Evolutionary conservation across 192 early-diverging fungal genomes (phyloP), one percentile per base, ranked within the genome.

Genomic region (Coemansia sp.): DNA sequence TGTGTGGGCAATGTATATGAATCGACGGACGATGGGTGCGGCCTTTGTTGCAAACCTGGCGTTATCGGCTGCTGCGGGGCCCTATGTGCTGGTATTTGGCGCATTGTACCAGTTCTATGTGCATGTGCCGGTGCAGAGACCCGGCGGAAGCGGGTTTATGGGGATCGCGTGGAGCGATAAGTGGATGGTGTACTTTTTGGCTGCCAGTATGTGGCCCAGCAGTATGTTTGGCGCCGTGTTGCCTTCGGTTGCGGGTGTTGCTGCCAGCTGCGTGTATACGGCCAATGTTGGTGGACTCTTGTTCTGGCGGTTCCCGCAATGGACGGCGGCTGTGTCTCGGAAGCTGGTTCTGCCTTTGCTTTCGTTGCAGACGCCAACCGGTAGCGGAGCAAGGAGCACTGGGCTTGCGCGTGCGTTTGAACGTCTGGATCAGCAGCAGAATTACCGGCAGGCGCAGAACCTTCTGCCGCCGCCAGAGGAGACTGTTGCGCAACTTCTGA

Each of bases 281-380:
- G 68, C 68, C 0, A 54, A 70, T 19, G 32, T 71, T 45, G 69
- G 56, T 1, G 69, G 69, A 22, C 63, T 71, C 7, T 16, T n/a
- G 69, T 22, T 39, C 46, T 71, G 69, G 69, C 69, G 69, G 5
- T 42, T 71, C 46, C 69, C 69, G 41, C 41, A 11, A 54, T 65
- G 63, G 63, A 12, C n/a, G 4, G 19, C 39, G 8, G 1, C 0
- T 8, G n/a, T 41, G 7, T 63, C 69, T 5, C 36, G 32, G 16
- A 49, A 32, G 43, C 62, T 62, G 55, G 16, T 62, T 4, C 41
- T 37, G 37, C 68, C 68, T 16, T 13, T 48, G 58, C 41, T 68
- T 37, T 59, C 57, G 16, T 59, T 37, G 39, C 32, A 41, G 7
- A 13, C 37, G n/a, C 36, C 15, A 16, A 39, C 12, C 36, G 57